Base-by-base conservation (phyloP, 306 rosid genomes). In the Parietaria judaica region DNA sequence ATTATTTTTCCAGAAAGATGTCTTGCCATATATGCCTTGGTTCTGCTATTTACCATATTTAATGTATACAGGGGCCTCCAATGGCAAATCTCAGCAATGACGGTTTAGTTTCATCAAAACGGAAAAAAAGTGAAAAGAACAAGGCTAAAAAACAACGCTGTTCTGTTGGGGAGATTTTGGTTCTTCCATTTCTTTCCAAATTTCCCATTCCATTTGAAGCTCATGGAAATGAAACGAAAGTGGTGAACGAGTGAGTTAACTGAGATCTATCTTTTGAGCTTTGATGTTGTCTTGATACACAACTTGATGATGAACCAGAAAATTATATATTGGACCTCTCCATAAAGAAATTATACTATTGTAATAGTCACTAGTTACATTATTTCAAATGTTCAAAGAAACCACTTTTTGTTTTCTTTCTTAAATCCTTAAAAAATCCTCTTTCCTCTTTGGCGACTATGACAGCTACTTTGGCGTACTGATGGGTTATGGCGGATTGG, bases 181-280 rank as follows among this genome's bases (percentile, higher is more conserved):
- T 89, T 77, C 97, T 86, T 76, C 97, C 97, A 6, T 89, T 78
- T 77, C 78, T 89, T 68, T 84, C 87, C 6, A 89, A 89, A 74
- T 86, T 86, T 75, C 89, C 95, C 38, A 66, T 84, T 77, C 97
- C 95, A 72, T 82, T 84, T 37, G 71, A 63, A 75, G 74, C 84
- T 64, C 76, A 79, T 65, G 60, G 71, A 69, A 73, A 81, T 73
- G 75, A 76, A 76, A 67, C 79, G 49, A 66, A 59, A 64, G 68
- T 81, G 64, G 16, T 69, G 64, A 82, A 80, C 61, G 74, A 86
- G 97, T 89, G 81, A 86, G 92, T 79, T 13, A 63, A 49, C 43
- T 41, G 6, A 41, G 9, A 41, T 5, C 7, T 41, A 34, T 14
- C 54, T 36, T 17, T 14, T 43, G 4, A 36, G 45, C 16, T n/a